Percentiles rank a stretch among this genome's conserved stretches.
Evolutionary conservation across 2,329 filamentous ascomycete species (phyloP).

Genomic region (Fusarium ramigenum): DNA sequence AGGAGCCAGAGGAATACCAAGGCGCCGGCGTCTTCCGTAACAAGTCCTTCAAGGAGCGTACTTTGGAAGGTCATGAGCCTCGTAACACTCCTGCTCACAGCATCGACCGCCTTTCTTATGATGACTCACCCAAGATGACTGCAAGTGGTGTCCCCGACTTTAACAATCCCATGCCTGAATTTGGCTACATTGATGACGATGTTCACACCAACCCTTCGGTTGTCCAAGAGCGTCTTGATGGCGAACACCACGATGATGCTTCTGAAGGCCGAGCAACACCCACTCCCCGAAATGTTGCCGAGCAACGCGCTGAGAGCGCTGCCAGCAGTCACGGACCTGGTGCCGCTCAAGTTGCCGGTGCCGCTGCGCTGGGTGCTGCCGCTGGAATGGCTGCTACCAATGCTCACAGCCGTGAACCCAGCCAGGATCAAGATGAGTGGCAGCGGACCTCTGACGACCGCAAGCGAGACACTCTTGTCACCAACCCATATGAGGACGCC

Average conservation of each 20-base stretch:
- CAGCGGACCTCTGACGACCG: slow-evolving; percentile 68
- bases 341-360: slow-evolving; percentile 62
- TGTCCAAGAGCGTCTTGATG: slow-evolving; percentile 77
- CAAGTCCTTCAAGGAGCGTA: slow-evolving; percentile 73
- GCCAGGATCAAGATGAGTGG: slow-evolving; percentile 72
- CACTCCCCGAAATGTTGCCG: slow-evolving; percentile 44
- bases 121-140: slow-evolving; percentile 66
- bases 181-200: slow-evolving; percentile 74
- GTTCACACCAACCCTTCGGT: slow-evolving; percentile 87
- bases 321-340: slow-evolving; percentile 49
- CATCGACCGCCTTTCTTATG: slow-evolving; percentile 64
- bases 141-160: slow-evolving; percentile 75
- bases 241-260: slow-evolving; percentile 52
- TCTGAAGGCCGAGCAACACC: slow-evolving; percentile 68
- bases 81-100: slow-evolving; percentile 67
- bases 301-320: slow-evolving; percentile 48
- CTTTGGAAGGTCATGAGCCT: slow-evolving; percentile 64
- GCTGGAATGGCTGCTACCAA: slow-evolving; percentile 53
- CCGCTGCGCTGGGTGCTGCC: slow-evolving; percentile 52
- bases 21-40: slow-evolving; percentile 66
- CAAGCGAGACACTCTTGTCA: slow-evolving; percentile 72
- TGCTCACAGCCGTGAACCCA: slow-evolving; percentile 61
- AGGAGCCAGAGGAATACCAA: slow-evolving; percentile 52
- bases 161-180: slow-evolving; percentile 78
- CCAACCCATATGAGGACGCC: slow-evolving; percentile 73